Base-by-base conservation (phyloP, 2,329 filamentous ascomycete genomes). In the Westerdykella aurantiaca region DNA sequence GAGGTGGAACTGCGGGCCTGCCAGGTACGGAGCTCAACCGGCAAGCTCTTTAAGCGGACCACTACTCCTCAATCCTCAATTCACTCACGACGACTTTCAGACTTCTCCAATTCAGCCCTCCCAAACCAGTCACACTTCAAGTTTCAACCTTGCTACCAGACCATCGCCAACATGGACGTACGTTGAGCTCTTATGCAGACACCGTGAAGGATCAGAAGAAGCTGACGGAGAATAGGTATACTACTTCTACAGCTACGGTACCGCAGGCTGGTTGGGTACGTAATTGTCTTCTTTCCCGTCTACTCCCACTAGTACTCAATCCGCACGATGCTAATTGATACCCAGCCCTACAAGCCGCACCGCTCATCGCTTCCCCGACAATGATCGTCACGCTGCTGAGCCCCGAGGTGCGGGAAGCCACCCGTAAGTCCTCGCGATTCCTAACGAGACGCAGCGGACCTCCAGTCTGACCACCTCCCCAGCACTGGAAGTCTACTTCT, bases 401-500 rank as follows among this genome's bases (percentile, higher is more conserved):
- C 3, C 74, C 76, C 40, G 78, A 82, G 50, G 72, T 76, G 33
- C 75, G 76, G 47, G 72, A 76, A 51, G 68, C 75, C 43, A 75
- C 76, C 43, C 67, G 77, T 82, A 68, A 48, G 6, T n/a, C 9
- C 18, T 29, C 25, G 25, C n/a, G 5, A 14, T 11, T 34, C 37
- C 17, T 4, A 16, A 7, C 34, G 25, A 29, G 7, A 12, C 3
- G 3, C 25, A 3, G 25, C 7, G 25, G 7, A 31, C 14, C 18
- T 22, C 34, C 47, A 49, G 51, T 4, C 25, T 40, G 4, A 41
- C 40, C 11, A 10, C 31, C 21, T 18, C 14, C 3, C 10, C 52
- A 80, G 81, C 69, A 18, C 72, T 88, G 25, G 85, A 89, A 66
- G 69, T 78, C 44, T 91, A 91, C 74, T 82, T 90, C 63, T 81